Base-by-base conservation (phyloP, 495 filamentous ascomycete species). In the Lophiostoma macrostomum region DNA sequence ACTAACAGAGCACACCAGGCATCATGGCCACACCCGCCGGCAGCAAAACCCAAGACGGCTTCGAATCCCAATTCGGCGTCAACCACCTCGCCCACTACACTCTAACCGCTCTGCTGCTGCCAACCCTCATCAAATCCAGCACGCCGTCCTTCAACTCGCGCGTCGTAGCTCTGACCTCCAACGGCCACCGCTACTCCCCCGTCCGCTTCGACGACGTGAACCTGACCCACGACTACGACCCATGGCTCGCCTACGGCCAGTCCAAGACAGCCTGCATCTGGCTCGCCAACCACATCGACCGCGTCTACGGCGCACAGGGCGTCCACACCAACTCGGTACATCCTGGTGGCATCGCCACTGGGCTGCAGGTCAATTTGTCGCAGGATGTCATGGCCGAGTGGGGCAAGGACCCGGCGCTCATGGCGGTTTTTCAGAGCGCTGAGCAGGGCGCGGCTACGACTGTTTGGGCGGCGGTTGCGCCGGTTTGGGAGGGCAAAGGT, bases 401-500 rank as follows among this genome's bases (percentile, higher is more conserved):
- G 12, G 31, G 56, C 14, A 58, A 43, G 37, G 32, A 52, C 2
- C 37, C 37, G 37, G 35, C 29, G 5, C n/a, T 31, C 4, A 8
- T 24, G 25, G 47, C 2, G 5, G 1, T 2, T 1, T 48, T 54
- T 4, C 59, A 59, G 42, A 47, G 8, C 13, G 11, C 2, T 3
- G 56, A 39, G 8, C 38, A 53, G 36, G 73, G 67, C 3, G 67
- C 68, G 28, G 72, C 74, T 2, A 76, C 74, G 0, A 69, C 47
- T 0, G 63, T 74, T 2, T 71, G 54, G 51, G 71, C 62, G 13
- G 74, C 73, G 1, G 34, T 71, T 20, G 56, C 53, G 0, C 70
- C 58, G 51, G 66, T 56, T 1, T 63, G 55, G 43, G 68, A 76
- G 41, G 67, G 70, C 0, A 64, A 50, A 29, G 71, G 72, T 1